Conservation (phyloP, 768 basidiomycete species). For the Tricholomella constricta region DNA sequence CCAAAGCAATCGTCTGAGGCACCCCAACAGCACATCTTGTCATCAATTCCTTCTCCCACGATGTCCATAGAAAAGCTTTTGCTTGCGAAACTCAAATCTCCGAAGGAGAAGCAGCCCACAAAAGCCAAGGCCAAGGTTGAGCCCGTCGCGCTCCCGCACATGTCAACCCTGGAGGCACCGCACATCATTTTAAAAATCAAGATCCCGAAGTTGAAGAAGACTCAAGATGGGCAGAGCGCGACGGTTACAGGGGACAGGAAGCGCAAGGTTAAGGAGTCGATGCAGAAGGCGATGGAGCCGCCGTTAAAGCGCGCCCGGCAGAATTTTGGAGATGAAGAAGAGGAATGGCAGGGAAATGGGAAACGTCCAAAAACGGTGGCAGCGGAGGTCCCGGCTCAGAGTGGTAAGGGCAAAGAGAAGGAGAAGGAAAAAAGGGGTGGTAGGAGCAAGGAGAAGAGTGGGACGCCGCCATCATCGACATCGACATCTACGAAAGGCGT, state of each 20-base stretch:
- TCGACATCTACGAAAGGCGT: conserved; percentile 3
- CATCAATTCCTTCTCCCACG: too few relatives aligned
- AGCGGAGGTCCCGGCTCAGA: conserved; percentile 2
- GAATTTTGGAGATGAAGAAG: conserved; percentile 2
- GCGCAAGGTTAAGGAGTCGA: conserved; percentile 21
- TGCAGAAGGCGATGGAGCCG: conserved; percentile 23
- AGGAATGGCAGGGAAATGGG: neutral
- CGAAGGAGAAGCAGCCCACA: conserved; percentile 6
- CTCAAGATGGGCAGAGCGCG: conserved; percentile 16
- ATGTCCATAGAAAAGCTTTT: neutral
- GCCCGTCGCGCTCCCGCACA: neutral
- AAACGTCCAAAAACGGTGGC: conserved; percentile 1
- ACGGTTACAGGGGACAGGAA: conserved; percentile 37
- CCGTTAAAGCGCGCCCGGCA: conserved; percentile 33
- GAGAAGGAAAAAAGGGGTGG: conserved; percentile 1
- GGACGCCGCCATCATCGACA: neutral
- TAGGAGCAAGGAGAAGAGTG: conserved; percentile 13
- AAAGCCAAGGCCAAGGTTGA: neutral
- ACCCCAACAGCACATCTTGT: too few relatives aligned
- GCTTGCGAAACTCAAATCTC: neutral
- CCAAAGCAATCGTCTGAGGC: neutral
- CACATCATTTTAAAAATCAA: conserved; percentile 13
- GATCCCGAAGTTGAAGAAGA: conserved; percentile 12
- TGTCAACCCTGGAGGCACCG: neutral
- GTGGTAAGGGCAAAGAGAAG: conserved; percentile 13